Evolutionary conservation across 192 early-diverging fungal species (phyloP).

Genomic region (Podochytrium sp.): DNA sequence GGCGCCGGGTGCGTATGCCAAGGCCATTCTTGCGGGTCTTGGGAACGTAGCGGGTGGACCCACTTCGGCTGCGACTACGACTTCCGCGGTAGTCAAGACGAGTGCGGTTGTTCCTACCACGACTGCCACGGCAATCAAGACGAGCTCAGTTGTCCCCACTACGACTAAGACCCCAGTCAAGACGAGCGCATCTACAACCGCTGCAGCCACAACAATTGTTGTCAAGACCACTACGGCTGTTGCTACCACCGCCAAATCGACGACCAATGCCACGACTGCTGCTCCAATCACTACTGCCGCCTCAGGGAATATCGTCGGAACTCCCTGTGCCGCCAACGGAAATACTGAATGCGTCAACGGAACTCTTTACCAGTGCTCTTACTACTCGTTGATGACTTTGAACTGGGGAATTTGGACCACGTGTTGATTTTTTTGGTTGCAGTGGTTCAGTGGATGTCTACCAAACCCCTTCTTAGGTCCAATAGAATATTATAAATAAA

Average conservation of each 20-base stretch:
- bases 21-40: constrained; percentile 8
- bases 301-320: neutral
- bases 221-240: neutral
- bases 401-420: neutral
- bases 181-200: neutral
- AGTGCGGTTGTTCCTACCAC: neutral
- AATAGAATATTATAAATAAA: no score
- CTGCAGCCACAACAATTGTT: neutral
- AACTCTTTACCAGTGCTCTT: neutral
- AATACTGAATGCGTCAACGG: neutral
- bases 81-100: neutral
- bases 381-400: neutral
- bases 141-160: neutral
- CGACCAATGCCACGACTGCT: neutral
- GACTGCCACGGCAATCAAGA: neutral
- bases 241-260: neutral
- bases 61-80: neutral
- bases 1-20: constrained; percentile 3
- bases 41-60: neutral
- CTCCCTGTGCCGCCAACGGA: neutral
- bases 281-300: neutral
- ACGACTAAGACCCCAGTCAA: neutral
- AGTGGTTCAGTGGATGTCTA: no score
- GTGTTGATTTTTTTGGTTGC: neutral
- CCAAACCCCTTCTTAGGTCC: no score